phyloP scores from a whole-genome alignment of 805 yeast species.

The Wickerhamomyces alni region DNA sequence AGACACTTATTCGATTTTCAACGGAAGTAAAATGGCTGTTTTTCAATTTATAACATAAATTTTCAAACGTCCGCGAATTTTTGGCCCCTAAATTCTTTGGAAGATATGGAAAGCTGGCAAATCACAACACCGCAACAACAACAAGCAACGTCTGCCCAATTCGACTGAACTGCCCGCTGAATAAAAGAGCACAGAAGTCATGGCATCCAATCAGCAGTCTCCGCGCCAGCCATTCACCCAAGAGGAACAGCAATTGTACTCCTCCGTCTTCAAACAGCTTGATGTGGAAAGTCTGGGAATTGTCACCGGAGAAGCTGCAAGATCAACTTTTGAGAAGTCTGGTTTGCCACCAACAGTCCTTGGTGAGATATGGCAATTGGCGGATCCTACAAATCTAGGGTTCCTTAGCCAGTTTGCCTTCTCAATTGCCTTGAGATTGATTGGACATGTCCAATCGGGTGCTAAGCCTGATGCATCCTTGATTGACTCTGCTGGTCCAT shows the following conservation, averaged over 20 bases:
- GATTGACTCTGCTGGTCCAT: slow-evolving; percentile 53
- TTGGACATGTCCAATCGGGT: slow-evolving; percentile 83
- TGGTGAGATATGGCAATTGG: slow-evolving; percentile 91
- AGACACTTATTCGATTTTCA: no score
- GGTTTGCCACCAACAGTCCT: slow-evolving; percentile 72
- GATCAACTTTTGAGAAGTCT: slow-evolving; percentile 77
- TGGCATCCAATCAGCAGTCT: slow-evolving; percentile 9
- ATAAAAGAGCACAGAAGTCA: neutral
- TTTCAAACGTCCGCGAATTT: no score
- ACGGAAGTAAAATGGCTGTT: no score
- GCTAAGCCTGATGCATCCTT: slow-evolving; percentile 47
- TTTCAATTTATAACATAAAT: no score
- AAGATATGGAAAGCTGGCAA: no score
- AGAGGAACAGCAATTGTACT: slow-evolving; percentile 71
- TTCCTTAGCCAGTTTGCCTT: slow-evolving; percentile 76
- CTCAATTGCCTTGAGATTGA: slow-evolving; percentile 78
- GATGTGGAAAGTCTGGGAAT: slow-evolving; percentile 77
- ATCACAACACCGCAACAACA: no score
- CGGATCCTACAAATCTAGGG: slow-evolving; percentile 88
- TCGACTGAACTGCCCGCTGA: neutral
- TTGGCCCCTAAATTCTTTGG: no score
- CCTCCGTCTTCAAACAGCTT: slow-evolving; percentile 69
- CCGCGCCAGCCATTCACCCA: slow-evolving; percentile 41
- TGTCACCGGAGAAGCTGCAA: slow-evolving; percentile 83
- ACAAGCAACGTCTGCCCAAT: neutral